Percentiles rank a stretch among this genome's conserved stretches.
Conservation (phyloP, 768 basidiomycete genomes). For the Russula compacta region DNA sequence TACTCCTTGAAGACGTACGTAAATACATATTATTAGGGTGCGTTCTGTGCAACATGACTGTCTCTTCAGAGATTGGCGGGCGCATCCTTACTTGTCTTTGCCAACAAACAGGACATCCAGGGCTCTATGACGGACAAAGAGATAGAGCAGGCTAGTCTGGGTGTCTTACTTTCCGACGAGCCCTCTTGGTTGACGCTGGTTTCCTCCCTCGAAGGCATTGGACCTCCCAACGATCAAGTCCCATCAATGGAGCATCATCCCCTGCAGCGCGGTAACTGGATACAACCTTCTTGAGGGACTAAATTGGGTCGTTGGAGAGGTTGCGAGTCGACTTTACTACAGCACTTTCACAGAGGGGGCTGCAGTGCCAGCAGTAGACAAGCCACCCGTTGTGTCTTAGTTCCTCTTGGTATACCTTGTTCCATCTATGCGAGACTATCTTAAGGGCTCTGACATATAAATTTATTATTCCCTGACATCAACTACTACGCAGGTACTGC, state of each 20-base stretch:
- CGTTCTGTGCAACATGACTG: background rate
- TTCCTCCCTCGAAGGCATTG: slow-evolving; percentile 46
- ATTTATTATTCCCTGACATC: too few species aligned
- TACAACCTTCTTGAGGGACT: slow-evolving; percentile 76
- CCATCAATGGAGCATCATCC: slow-evolving; percentile 82
- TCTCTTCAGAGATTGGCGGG: slow-evolving; percentile 75
- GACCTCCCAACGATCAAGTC: slow-evolving; percentile 73
- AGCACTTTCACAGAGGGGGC: slow-evolving; percentile 31
- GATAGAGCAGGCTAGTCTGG: slow-evolving; percentile 64
- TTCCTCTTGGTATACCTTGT: background rate
- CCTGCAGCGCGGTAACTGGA: slow-evolving; percentile 91
- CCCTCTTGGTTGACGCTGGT: slow-evolving; percentile 1
- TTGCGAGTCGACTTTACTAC: slow-evolving; percentile 84
- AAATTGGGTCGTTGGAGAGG: slow-evolving; percentile 86
- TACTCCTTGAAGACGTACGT: slow-evolving; percentile 84
- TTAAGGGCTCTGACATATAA: background rate
- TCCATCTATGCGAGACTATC: background rate
- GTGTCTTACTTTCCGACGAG: slow-evolving; percentile 7
- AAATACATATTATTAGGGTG: background rate
- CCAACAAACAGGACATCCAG: slow-evolving; percentile 94
- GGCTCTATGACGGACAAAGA: slow-evolving; percentile 77
- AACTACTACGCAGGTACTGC: too few species aligned
- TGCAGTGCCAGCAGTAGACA: background rate
- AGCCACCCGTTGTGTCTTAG: background rate
- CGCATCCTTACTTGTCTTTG: slow-evolving; percentile 92